Conservation (phyloP, 306 rosid genomes). For the Castanea sativa region DNA sequence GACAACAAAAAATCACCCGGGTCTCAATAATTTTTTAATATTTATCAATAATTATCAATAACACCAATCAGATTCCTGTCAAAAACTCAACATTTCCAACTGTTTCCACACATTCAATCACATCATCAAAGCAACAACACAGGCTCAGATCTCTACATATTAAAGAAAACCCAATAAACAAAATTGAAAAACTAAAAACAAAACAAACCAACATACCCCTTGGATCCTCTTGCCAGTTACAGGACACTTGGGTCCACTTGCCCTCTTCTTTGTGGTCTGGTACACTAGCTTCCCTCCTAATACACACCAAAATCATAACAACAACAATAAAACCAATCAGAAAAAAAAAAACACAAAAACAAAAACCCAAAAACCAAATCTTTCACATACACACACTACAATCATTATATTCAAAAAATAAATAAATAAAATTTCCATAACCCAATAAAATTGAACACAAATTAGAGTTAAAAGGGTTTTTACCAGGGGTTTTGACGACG, state of each 20-base stretch:
- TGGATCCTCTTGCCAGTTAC: conserved; percentile 82
- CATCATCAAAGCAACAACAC: background rate
- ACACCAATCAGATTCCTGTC: background rate
- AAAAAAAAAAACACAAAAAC: background rate
- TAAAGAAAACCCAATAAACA: background rate
- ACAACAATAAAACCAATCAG: no score
- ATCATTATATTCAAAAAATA: background rate
- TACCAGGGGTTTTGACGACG: conserved; percentile 77
- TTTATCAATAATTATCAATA: background rate
- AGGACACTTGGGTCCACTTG: conserved; percentile 76
- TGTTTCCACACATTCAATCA: no score
- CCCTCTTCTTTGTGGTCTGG: conserved; percentile 75
- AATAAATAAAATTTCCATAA: no score
- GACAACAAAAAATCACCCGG: background rate
- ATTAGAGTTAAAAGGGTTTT: no score
- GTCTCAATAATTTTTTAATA: background rate
- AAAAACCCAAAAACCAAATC: background rate
- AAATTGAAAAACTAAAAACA: background rate
- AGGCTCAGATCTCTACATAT: background rate
- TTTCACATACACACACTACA: background rate
- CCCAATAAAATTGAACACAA: no score
- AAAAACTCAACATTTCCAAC: background rate
- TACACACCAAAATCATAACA: conserved; percentile 2
- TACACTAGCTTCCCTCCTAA: conserved; percentile 72
- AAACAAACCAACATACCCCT: conserved; percentile 39